These are phyloP conservation scores for Marchantia polymorpha DNA, from an alignment of 225 moss, liverwort and hornwort genomes.

Conservation along the genomic window DNA sequence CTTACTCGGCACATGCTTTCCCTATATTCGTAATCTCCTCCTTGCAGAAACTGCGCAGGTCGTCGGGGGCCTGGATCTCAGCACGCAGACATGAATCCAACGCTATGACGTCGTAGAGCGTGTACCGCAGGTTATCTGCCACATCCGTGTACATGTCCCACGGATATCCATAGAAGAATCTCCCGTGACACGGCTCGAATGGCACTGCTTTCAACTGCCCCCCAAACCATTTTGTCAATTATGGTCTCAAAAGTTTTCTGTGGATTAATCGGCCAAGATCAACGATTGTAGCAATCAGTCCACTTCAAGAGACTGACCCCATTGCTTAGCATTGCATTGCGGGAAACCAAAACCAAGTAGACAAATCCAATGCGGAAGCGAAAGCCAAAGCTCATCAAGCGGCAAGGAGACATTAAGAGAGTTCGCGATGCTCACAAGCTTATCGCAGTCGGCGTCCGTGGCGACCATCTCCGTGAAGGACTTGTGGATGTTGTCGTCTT, in stretches of 20 bases:
- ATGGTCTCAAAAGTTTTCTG: constrained; percentile 10
- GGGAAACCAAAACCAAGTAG: background rate
- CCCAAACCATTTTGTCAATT: constrained; percentile 16
- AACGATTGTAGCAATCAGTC: constrained; percentile 9
- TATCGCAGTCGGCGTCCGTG: constrained; percentile 66
- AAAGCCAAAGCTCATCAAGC: background rate
- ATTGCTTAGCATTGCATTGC: too few relatives aligned
- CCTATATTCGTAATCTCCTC: constrained; percentile 62
- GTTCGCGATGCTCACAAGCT: constrained; percentile 45
- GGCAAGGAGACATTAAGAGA: background rate
- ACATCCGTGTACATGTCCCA: constrained; percentile 66
- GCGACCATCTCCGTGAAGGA: constrained; percentile 66
- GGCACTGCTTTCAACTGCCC: constrained; percentile 58
- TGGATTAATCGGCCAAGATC: constrained; percentile 10
- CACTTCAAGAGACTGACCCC: background rate
- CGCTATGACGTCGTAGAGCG: constrained; percentile 64
- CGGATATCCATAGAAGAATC: constrained; percentile 60
- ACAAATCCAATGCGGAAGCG: background rate
- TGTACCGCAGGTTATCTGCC: constrained; percentile 57
- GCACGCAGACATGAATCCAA: constrained; percentile 71
- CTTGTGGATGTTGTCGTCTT: constrained; percentile 54
- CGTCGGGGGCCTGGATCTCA: constrained; percentile 67
- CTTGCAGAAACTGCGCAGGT: constrained; percentile 50
- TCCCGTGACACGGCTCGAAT: constrained; percentile 73
- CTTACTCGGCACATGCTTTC: constrained; percentile 68